phyloP scores from a whole-genome alignment of 1,139 yeast species.

The Ashbya aceris region DNA sequence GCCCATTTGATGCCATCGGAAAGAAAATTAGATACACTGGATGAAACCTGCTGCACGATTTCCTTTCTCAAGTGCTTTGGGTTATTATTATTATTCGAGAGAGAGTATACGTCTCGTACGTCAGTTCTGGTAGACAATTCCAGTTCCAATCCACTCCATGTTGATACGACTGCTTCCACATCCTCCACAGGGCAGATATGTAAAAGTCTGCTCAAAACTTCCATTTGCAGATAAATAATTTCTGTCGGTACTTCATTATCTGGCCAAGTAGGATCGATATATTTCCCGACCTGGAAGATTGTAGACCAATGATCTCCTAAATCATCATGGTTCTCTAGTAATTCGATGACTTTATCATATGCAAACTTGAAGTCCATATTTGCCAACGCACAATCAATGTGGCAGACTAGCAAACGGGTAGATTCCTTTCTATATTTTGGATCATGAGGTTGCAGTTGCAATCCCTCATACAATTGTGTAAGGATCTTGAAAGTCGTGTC shows the following conservation, averaged over 20 bases:
- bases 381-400: constrained; percentile 50
- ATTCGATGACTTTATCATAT: constrained; percentile 31
- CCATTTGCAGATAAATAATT: constrained; percentile 37
- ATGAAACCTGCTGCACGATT: constrained; percentile 8
- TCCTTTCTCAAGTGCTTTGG: constrained; percentile 5
- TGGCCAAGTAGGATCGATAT: constrained; percentile 38
- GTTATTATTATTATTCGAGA: constrained; percentile 8
- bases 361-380: constrained; percentile 49
- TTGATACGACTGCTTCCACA: constrained; percentile 33
- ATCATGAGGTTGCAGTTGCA: constrained; percentile 15
- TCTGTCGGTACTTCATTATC: constrained; percentile 31
- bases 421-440: constrained; percentile 12
- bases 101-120: constrained; percentile 19
- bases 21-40: constrained; percentile 10
- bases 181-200: constrained; percentile 36
- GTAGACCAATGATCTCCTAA: constrained; percentile 40
- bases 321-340: constrained; percentile 30
- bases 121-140: constrained; percentile 28
- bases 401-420: constrained; percentile 37
- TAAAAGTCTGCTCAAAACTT: constrained; percentile 40
- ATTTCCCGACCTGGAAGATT: constrained; percentile 48
- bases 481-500: constrained; percentile 38
- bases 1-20: constrained; percentile 9
- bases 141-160: constrained; percentile 36
- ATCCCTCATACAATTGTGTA: constrained; percentile 34